A percentile compares a stretch with the other conserved stretches of the same genome.
Conservation (phyloP, 129 eudicot genomes). For the Tanacetum coccineum region DNA sequence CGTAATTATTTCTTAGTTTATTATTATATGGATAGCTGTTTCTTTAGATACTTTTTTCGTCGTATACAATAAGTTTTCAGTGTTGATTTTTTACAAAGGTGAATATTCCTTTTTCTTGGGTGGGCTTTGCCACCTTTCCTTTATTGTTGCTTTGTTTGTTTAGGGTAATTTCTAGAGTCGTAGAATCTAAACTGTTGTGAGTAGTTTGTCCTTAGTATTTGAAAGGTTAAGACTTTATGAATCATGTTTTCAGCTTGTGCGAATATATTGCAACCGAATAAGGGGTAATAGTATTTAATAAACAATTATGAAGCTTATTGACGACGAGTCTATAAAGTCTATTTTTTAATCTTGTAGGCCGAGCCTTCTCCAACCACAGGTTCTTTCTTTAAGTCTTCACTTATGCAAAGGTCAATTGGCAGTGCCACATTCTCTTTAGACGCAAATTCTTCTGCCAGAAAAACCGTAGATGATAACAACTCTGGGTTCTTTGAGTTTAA, state of each 20-base stretch:
- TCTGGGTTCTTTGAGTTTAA: slow-evolving; percentile 73
- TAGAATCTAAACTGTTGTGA: slow-evolving; percentile 27
- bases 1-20: slow-evolving; percentile 9
- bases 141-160: slow-evolving; percentile 24
- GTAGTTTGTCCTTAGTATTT: slow-evolving; percentile 12
- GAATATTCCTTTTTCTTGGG: slow-evolving; percentile 42
- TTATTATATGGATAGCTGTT: slow-evolving; percentile 27
- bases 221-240: slow-evolving; percentile 18
- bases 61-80: slow-evolving; percentile 29
- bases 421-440: slow-evolving; percentile 40
- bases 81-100: slow-evolving; percentile 48
- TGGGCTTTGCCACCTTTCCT: slow-evolving; percentile 34
- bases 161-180: slow-evolving; percentile 28
- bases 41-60: slow-evolving; percentile 21
- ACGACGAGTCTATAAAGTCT: slow-evolving; percentile 28
- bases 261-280: slow-evolving; percentile 31
- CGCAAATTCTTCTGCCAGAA: slow-evolving; percentile 34
- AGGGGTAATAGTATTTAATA: slow-evolving; percentile 28
- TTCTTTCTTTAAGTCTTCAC: slow-evolving; percentile 68
- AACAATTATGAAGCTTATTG: slow-evolving; percentile 31
- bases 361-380: slow-evolving; percentile 99
- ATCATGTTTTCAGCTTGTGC: slow-evolving; percentile 24
- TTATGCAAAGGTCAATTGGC: slow-evolving; percentile 59
- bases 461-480: slow-evolving; percentile 40
- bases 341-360: slow-evolving; percentile 55